These are phyloP conservation scores for Cichorium intybus DNA, from an alignment of 140 eudicot genomes.

Conservation along the genomic window DNA sequence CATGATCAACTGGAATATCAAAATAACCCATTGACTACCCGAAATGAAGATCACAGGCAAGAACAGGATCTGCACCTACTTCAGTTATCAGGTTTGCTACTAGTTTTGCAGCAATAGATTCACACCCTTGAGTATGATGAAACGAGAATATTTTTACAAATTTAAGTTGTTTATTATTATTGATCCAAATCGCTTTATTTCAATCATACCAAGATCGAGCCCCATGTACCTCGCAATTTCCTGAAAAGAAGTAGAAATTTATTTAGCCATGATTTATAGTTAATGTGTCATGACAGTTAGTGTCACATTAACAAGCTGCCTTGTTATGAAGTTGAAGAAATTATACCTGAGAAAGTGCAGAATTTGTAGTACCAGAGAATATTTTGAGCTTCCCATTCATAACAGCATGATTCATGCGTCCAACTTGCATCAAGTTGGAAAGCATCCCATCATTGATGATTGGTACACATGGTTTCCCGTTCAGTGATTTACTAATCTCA, in stretches of 20 bases:
- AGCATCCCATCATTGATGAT: slow-evolving; percentile 49
- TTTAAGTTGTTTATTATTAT: not conserved
- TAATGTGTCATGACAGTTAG: too few species aligned
- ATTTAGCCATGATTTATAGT: not conserved
- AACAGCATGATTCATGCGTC: slow-evolving; percentile 53
- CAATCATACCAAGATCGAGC: slow-evolving; percentile 68
- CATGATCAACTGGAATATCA: slow-evolving; percentile 98
- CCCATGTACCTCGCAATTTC: slow-evolving; percentile 97
- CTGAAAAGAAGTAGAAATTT: slow-evolving; percentile 24
- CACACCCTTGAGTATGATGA: slow-evolving; percentile 92
- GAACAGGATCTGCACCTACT: slow-evolving; percentile 95
- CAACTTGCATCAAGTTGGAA: slow-evolving; percentile 56
- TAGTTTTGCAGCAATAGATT: slow-evolving; percentile 91
- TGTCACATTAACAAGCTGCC: too few species aligned
- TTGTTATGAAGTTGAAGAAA: not conserved
- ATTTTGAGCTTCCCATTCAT: slow-evolving; percentile 67
- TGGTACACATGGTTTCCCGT: slow-evolving; percentile 72
- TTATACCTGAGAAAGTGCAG: slow-evolving; percentile 76
- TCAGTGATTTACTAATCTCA: slow-evolving; percentile 49
- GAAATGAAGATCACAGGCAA: slow-evolving; percentile 97
- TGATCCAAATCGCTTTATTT: slow-evolving; percentile 74
- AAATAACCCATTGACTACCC: slow-evolving; percentile 99
- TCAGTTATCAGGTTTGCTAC: slow-evolving; percentile 86
- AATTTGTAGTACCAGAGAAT: slow-evolving; percentile 86
- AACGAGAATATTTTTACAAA: too few species aligned